These are phyloP conservation scores for Galeopsis tetrahit DNA, from an alignment of 257 asterid genomes.

Conservation along the genomic window DNA sequence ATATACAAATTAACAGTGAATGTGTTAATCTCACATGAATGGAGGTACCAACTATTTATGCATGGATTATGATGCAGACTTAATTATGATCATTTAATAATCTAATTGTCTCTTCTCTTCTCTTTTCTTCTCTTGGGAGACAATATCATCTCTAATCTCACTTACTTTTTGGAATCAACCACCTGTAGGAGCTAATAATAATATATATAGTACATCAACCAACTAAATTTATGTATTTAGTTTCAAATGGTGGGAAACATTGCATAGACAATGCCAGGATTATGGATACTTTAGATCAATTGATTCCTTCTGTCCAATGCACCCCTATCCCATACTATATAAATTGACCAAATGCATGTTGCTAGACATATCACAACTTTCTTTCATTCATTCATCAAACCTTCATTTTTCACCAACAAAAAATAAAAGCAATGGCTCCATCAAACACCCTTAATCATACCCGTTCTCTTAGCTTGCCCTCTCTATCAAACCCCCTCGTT, in stretches of 20 bases:
- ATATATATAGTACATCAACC: not conserved
- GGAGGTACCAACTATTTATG: not conserved
- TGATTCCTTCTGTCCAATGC: constrained; percentile 26
- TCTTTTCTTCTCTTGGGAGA: not conserved
- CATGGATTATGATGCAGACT: not conserved
- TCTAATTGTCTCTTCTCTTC: constrained; percentile 10
- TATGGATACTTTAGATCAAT: constrained; percentile 32
- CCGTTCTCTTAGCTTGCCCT: constrained; percentile 55
- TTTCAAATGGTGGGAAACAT: constrained; percentile 28
- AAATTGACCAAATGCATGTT: not conserved
- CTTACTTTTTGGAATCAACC: too few relatives aligned
- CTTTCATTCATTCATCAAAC: constrained; percentile 17
- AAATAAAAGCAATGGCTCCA: constrained; percentile 39
- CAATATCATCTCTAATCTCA: not conserved
- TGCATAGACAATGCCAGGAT: constrained; percentile 28
- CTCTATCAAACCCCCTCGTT: constrained; percentile 36
- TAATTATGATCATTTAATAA: not conserved
- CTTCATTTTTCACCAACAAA: constrained; percentile 7
- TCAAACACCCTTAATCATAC: constrained; percentile 42
- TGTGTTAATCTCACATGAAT: too few relatives aligned
- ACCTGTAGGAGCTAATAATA: not conserved
- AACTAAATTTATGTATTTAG: not conserved
- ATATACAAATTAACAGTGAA: too few relatives aligned
- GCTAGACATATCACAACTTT: constrained; percentile 18
- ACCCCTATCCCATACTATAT: constrained; percentile 13